Evolutionary conservation across 2,329 filamentous ascomycete genomes (phyloP), one percentile per base, ranked within the genome.

Genomic region (Emmonsia crescens): DNA sequence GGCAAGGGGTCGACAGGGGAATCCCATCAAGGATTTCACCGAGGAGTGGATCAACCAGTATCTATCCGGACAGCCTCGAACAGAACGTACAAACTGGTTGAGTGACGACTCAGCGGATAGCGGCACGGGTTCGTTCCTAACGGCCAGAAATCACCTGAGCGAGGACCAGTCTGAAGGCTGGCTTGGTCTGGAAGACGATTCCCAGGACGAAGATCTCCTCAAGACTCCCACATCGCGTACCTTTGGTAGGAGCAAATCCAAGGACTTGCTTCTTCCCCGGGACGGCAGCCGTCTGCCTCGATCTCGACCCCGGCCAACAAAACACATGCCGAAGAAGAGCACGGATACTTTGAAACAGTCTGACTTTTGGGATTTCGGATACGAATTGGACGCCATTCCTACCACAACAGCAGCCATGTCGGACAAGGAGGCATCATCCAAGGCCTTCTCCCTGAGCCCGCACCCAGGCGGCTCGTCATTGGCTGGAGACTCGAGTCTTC

Each of bases 11-110:
- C 69, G 68, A 65, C 69, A 65, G 61, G 72, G 69, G 33, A 74
- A 72, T 57, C 73, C 75, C 1, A 75, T 76, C 62, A 72, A 73
- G 65, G 85, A 87, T 63, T 82, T 92, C 60, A 91, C 88, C 0
- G 88, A 92, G 73, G 88, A 91, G 78, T 93, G 89, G 89, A 91
- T 94, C 66, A 87, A 89, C 64, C 88, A 89, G 64, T 90, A 92
- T 70, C 86, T 89, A n/a, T 83, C 86, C n/a, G 83, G 83, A 65
- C 84, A 87, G 66, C 82, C 81, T 66, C 82, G 85, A 67, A 83
- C 82, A 38, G 89, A 94, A 72, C 84, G 85, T 66, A 85, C 84
- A 64, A 87, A 91, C 74, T 96, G 91, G 91, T 81, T 91, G 67
- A 95, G 89, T 72, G 90, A 95, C 82, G 83, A 86, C 64, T 83